phyloP scores from a whole-genome alignment of 1,284 basidiomycete genomes.

The Melampsora americana region DNA sequence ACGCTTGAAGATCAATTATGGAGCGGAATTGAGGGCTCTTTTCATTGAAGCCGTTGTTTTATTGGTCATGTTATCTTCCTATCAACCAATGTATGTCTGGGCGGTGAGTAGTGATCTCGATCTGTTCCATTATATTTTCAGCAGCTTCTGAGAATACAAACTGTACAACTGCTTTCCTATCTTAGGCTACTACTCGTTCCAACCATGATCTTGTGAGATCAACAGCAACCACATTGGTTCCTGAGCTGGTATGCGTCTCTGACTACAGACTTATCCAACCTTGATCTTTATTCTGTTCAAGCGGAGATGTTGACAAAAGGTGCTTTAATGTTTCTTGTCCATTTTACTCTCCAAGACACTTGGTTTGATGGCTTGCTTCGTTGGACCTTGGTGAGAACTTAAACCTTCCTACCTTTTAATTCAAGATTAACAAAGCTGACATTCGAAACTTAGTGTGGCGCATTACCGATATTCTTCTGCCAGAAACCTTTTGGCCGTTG shows the following conservation, averaged over 20 bases:
- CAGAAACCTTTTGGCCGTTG: neutral
- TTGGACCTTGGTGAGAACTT: neutral
- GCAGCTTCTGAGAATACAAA: too few species aligned
- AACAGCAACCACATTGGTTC: neutral
- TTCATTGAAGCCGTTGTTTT: neutral
- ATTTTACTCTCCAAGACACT: neutral
- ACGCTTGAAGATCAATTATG: neutral
- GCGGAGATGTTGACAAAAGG: neutral
- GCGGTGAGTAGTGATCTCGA: neutral
- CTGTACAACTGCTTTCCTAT: too few species aligned
- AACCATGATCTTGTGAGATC: neutral
- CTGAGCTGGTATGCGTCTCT: neutral
- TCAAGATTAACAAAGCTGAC: neutral
- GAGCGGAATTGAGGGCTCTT: neutral
- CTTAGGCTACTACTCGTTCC: neutral
- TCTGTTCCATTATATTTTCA: neutral
- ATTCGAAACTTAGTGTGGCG: neutral
- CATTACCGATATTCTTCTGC: neutral
- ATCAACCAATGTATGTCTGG: neutral
- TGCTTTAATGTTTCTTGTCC: neutral
- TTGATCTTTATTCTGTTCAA: neutral
- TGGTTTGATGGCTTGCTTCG: neutral
- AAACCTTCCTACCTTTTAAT: neutral
- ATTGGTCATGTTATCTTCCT: neutral
- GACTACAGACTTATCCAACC: neutral